A percentile compares a stretch with the other conserved stretches of the same genome.
Evolutionary conservation across 129 eudicot genomes (phyloP).

Genomic region (Tanacetum coccineum): DNA sequence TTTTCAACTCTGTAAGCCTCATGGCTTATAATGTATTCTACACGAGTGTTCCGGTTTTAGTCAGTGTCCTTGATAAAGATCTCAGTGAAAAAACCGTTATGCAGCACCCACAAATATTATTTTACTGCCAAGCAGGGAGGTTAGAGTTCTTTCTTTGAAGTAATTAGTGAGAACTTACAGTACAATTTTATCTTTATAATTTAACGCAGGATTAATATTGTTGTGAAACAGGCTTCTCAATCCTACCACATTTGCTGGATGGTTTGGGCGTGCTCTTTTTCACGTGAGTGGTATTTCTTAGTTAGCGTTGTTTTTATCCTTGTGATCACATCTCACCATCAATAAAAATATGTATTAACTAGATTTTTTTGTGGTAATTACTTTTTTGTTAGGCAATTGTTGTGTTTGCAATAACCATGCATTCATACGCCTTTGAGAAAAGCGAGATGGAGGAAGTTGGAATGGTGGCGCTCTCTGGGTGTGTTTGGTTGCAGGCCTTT

Average conservation of each 20-base stretch:
- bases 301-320: background rate
- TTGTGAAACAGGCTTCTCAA: conserved; percentile 74
- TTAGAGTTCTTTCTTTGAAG: conserved; percentile 17
- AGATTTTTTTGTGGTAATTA: conserved; percentile 8
- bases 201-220: conserved; percentile 7
- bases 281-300: conserved; percentile 56
- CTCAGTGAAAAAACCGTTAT: conserved; percentile 88
- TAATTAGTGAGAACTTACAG: background rate
- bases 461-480: conserved; percentile 98
- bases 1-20: conserved; percentile 96
- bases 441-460: conserved; percentile 90
- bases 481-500: conserved; percentile 98
- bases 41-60: conserved; percentile 91
- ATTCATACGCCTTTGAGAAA: conserved; percentile 83
- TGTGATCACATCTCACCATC: background rate
- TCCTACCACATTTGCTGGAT: conserved; percentile 98
- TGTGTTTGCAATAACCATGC: conserved; percentile 73
- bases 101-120: conserved; percentile 97
- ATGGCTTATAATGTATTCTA: conserved; percentile 98
- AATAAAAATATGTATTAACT: background rate
- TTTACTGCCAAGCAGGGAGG: conserved; percentile 98
- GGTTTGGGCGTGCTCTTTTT: conserved; percentile 98
- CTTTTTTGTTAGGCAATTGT: conserved; percentile 69
- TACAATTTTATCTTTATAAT: conserved; percentile 6
- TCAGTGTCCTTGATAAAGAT: conserved; percentile 96